phyloP scores from a whole-genome alignment of 2,329 filamentous ascomycete genomes.

The Ceratocystis alfenasii region DNA sequence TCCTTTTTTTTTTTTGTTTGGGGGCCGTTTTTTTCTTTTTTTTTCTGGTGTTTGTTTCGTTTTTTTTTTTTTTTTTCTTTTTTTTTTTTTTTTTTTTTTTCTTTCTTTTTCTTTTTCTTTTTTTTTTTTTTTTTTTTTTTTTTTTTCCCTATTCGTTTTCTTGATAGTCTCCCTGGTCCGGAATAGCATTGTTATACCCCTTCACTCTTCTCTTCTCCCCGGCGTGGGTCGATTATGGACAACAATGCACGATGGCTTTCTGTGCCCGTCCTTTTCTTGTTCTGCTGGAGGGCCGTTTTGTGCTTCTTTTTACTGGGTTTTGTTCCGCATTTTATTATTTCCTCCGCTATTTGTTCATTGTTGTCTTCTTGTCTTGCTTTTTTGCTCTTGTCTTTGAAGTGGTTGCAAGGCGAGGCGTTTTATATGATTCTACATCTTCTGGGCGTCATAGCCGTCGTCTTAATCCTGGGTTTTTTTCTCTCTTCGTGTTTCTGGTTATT shows the following conservation, averaged over 20 bases:
- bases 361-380: neutral
- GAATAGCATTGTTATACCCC: constrained; percentile 2
- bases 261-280: constrained; percentile 1
- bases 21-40: constrained; percentile 14
- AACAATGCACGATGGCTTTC: neutral
- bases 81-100: constrained; percentile 10
- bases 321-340: neutral
- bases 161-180: constrained; percentile 4
- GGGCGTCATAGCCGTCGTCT: neutral
- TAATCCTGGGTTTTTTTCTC: neutral
- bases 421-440: neutral
- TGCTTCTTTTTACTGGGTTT: neutral
- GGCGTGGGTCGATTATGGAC: neutral
- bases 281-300: neutral
- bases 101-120: constrained; percentile 10
- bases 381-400: neutral
- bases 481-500: neutral
- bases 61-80: constrained; percentile 11
- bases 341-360: neutral
- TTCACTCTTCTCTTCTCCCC: constrained; percentile 5
- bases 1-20: too few species aligned
- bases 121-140: neutral
- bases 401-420: neutral
- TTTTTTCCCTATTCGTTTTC: constrained; percentile 1
- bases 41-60: too few species aligned